These are phyloP conservation scores for Fistulina hepatica DNA, from an alignment of 1,284 basidiomycete species.

Conservation along the genomic window DNA sequence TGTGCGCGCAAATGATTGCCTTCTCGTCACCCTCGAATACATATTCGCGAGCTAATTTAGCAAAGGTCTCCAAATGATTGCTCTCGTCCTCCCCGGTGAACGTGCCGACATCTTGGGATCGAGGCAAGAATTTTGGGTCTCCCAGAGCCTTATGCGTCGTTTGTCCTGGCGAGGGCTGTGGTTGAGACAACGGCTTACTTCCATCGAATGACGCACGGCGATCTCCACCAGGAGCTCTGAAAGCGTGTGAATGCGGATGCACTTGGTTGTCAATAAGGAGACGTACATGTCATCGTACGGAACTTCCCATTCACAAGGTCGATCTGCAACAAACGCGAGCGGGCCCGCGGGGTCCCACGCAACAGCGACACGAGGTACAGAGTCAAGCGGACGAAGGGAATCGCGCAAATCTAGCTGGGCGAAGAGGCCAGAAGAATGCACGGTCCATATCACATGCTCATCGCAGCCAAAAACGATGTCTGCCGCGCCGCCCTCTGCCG, in stretches of 20 bases:
- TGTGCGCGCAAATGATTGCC: constrained; percentile 39
- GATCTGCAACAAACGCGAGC: constrained; percentile 60
- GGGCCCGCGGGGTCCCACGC: constrained; percentile 65
- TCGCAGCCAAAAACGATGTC: constrained; percentile 64
- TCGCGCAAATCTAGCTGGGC: constrained; percentile 69
- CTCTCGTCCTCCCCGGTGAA: constrained; percentile 26
- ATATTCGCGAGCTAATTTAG: constrained; percentile 57
- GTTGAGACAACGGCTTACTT: no score
- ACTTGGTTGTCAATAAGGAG: constrained; percentile 8
- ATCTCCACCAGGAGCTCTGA: constrained; percentile 39
- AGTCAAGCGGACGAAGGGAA: constrained; percentile 53
- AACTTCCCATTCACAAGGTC: constrained; percentile 48
- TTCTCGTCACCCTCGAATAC: constrained; percentile 47
- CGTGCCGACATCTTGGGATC: constrained; percentile 45
- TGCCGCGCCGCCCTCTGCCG: constrained; percentile 54
- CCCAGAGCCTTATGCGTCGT: constrained; percentile 23
- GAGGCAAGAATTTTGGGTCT: constrained; percentile 36
- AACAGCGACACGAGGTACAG: constrained; percentile 53
- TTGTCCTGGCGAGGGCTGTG: no score
- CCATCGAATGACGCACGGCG: no score
- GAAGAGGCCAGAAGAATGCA: constrained; percentile 70
- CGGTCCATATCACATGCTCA: constrained; percentile 66
- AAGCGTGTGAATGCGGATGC: constrained; percentile 4
- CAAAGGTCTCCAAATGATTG: constrained; percentile 42
- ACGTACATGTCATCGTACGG: constrained; percentile 80